A percentile compares a stretch with the other conserved stretches of the same genome.
phyloP scores from a whole-genome alignment of 2,329 filamentous ascomycete species.

The Beauveria scarabaeidicola region DNA sequence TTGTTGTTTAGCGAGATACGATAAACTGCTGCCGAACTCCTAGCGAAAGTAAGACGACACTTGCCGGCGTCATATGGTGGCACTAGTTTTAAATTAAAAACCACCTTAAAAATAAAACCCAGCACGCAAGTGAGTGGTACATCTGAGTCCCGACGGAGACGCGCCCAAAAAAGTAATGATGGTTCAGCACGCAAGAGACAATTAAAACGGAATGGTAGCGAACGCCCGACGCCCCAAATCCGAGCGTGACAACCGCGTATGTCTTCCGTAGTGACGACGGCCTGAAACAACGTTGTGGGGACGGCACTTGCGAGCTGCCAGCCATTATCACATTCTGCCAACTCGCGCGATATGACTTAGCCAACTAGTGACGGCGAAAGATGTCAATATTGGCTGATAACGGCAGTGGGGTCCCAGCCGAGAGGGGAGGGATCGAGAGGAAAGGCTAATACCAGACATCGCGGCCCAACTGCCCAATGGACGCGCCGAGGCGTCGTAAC shows the following conservation, averaged over 20 bases:
- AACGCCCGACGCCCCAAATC: conserved; percentile 3
- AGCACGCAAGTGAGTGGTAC: neutral
- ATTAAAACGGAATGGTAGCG: neutral
- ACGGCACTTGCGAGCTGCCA: conserved; percentile 9
- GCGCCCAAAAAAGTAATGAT: neutral
- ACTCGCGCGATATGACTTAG: neutral
- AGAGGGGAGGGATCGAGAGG: neutral
- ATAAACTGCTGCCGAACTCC: neutral
- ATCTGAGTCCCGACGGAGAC: neutral
- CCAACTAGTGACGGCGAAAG: neutral
- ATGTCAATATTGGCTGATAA: neutral
- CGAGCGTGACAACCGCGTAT: conserved; percentile 8
- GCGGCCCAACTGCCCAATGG: neutral
- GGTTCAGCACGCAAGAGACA: neutral
- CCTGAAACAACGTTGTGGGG: conserved; percentile 9
- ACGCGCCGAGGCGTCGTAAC: neutral
- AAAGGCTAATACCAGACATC: neutral
- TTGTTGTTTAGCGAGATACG: neutral
- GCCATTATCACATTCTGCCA: conserved; percentile 7
- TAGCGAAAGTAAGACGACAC: neutral
- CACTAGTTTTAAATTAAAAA: conserved; percentile 4
- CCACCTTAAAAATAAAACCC: neutral
- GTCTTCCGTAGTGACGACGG: conserved; percentile 9
- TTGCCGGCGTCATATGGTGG: neutral
- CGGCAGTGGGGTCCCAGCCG: neutral